Evolutionary conservation across 164 flowering plant genomes (phyloP).

Genomic region (Tetracentron sinense): DNA sequence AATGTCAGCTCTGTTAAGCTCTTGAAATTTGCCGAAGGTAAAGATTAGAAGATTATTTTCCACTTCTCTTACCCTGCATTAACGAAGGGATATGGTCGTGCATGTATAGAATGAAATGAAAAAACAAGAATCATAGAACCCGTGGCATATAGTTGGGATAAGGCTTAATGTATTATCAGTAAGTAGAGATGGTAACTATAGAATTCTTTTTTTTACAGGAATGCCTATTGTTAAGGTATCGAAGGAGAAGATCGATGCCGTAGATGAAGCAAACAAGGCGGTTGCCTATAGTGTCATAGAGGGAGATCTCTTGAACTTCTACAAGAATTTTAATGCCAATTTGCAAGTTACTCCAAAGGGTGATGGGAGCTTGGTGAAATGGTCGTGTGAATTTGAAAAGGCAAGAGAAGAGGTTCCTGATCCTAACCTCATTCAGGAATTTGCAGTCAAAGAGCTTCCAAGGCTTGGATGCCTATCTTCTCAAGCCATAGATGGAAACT

Average conservation of each 20-base stretch:
- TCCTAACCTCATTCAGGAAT: constrained; percentile 41
- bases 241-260: constrained; percentile 49
- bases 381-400: constrained; percentile 57
- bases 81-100: too few species aligned
- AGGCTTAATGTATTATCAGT: too few species aligned
- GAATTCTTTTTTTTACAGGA: constrained; percentile 30
- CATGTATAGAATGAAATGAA: too few species aligned
- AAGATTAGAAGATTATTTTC: too few species aligned
- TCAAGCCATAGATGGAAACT: constrained; percentile 15
- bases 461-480: constrained; percentile 47
- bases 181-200: too few species aligned
- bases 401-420: constrained; percentile 40
- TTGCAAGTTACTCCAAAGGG: constrained; percentile 38
- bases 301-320: constrained; percentile 56
- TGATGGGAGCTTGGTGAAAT: constrained; percentile 50
- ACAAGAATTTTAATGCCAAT: constrained; percentile 44
- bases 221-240: constrained; percentile 27
- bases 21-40: constrained; percentile 61
- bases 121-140: too few species aligned
- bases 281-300: constrained; percentile 48
- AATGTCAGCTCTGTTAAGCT: constrained; percentile 52
- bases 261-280: constrained; percentile 45
- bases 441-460: constrained; percentile 43
- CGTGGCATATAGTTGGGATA: too few species aligned
- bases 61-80: too few species aligned